These are phyloP conservation scores for Pichia eremophila DNA, from an alignment of 805 yeast species.

Conservation along the genomic window DNA sequence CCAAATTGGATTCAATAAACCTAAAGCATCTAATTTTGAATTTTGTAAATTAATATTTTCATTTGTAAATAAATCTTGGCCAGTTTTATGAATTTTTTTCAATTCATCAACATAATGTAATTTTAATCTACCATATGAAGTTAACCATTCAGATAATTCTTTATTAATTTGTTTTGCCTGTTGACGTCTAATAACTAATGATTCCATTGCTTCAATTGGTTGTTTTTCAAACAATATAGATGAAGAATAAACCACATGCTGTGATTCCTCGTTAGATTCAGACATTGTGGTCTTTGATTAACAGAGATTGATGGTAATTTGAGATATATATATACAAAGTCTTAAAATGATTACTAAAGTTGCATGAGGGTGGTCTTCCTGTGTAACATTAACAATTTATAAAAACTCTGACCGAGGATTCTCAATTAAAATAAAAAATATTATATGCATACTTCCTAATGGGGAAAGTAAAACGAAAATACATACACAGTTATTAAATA, in stretches of 20 bases:
- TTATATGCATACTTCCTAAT: background rate
- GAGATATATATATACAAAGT: too few species aligned
- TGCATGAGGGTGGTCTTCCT: too few species aligned
- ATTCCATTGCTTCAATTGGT: constrained; percentile 53
- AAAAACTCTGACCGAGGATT: too few species aligned
- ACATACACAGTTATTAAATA: too few species aligned
- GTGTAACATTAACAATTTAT: too few species aligned
- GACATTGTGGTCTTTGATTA: background rate
- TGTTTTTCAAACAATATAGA: constrained; percentile 29
- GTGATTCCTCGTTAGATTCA: constrained; percentile 2
- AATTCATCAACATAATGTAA: constrained; percentile 40
- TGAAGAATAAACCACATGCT: constrained; percentile 25
- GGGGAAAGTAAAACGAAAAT: background rate
- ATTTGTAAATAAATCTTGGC: constrained; percentile 27
- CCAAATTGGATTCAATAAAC: constrained; percentile 38
- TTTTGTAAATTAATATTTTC: constrained; percentile 34
- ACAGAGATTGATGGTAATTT: background rate
- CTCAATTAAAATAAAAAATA: too few species aligned
- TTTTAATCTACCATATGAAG: constrained; percentile 41
- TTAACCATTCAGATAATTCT: constrained; percentile 53
- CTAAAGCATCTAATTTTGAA: constrained; percentile 40
- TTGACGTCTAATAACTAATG: constrained; percentile 45
- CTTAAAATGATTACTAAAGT: too few species aligned
- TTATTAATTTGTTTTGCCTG: constrained; percentile 48
- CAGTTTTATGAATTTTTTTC: constrained; percentile 28